A percentile compares a stretch with the other conserved stretches of the same genome.
These are phyloP conservation scores for Ascoidea rubescens DNA, from an alignment of 805 yeast species.

Conservation along the genomic window DNA sequence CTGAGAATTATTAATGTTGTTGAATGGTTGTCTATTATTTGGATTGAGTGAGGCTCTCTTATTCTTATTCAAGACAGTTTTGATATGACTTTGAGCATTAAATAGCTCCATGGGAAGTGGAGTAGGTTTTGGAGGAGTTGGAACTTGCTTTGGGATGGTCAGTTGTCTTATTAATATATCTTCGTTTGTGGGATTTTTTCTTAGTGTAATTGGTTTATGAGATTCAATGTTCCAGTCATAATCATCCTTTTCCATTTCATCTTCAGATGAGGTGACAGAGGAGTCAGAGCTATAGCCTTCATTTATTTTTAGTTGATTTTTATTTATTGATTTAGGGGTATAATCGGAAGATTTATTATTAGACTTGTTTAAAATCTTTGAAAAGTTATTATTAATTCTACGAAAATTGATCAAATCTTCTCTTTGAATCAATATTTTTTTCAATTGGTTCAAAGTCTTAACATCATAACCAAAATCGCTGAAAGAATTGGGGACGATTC, in stretches of 20 bases:
- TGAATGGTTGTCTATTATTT: neutral
- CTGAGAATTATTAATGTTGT: neutral
- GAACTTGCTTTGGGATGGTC: neutral
- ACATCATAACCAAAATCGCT: conserved; percentile 35
- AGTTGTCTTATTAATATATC: neutral
- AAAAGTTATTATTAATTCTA: conserved; percentile 2
- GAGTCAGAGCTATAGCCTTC: conserved; percentile 1
- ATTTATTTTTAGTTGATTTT: neutral
- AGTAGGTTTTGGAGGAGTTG: too few relatives aligned
- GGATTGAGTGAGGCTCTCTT: neutral
- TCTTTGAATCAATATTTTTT: conserved; percentile 1
- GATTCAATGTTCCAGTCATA: conserved; percentile 10
- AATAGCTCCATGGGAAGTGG: too few relatives aligned
- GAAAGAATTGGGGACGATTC: conserved; percentile 61
- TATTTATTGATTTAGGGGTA: neutral
- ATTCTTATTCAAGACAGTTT: too few relatives aligned
- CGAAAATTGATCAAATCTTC: conserved; percentile 1
- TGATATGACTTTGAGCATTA: too few relatives aligned
- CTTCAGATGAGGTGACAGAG: conserved; percentile 8
- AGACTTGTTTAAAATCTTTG: neutral
- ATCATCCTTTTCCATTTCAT: conserved; percentile 8
- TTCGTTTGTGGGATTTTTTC: neutral
- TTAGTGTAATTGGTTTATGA: conserved; percentile 2
- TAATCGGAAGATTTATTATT: neutral
- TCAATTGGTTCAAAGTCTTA: conserved; percentile 5